Base-by-base conservation (phyloP, 2,329 filamentous ascomycete species). In the Ceratocystis ficicola region DNA sequence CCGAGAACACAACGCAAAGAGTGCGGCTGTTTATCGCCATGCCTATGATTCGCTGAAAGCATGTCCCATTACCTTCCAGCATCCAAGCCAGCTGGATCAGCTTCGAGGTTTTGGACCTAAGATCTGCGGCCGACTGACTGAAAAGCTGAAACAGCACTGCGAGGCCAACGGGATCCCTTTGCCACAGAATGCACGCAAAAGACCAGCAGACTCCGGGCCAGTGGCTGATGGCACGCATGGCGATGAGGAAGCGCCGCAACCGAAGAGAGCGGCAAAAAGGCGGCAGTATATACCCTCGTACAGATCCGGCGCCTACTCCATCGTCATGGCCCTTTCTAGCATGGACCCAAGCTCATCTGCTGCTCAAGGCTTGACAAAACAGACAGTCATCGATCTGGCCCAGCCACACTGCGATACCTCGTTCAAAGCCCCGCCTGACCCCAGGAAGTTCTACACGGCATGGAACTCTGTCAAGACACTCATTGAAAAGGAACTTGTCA, bases 401-500 rank as follows among this genome's bases (percentile, higher is more conserved):
- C 87, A 93, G 71, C 83, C 82, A 5, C 79, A 88, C 72, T 90
- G 86, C 70, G 87, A 92, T 71, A 76, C 86, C 1, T 91, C 88
- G 0, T 91, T 90, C 70, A 86, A 82, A 0, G 83, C 82, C 0
- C 86, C 87, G 0, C 79, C 77, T 50, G 86, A 89, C 65, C 78
- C 87, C 0, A 85, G 80, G 10, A 87, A 85, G 66, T 88, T 83
- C 70, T 89, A 89, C 70, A 93, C 89, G 0, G 89, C 89, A 0
- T 94, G 89, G 89, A 87, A 83, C 71, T 90, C 88, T 1, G 91
- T 93, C 81, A 89, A 89, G 72, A 90, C 86, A 0, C 76, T 94
- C 41, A 70, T 86, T 4, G 79, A 84, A 65, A 90, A 92, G 72
- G 87, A 90, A 66, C 76, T 92, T 2, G 87, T 92, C 0, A 86